These are phyloP conservation scores for Sphaerobolus stellatus DNA, from an alignment of 1,284 basidiomycete genomes.

Conservation along the genomic window DNA sequence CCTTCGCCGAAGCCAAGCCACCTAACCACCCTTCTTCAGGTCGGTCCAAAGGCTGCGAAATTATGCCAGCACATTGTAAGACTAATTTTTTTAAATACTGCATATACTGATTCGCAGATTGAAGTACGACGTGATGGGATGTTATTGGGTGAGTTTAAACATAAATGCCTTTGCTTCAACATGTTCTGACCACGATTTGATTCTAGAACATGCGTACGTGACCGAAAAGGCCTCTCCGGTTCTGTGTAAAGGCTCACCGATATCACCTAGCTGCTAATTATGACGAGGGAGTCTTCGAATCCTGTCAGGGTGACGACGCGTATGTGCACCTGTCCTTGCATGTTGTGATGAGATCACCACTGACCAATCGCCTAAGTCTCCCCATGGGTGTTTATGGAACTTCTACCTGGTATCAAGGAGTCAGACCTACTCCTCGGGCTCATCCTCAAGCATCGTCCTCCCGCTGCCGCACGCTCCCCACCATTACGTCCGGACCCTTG, in stretches of 20 bases:
- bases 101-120: slow-evolving; percentile 13
- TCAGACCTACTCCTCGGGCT: slow-evolving; percentile 48
- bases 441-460: slow-evolving; percentile 42
- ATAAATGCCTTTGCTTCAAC: neutral
- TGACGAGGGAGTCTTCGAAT: slow-evolving; percentile 46
- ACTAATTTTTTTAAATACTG: slow-evolving; percentile 2
- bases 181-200: neutral
- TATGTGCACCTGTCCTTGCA: slow-evolving; percentile 15
- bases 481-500: no score
- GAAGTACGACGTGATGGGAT: slow-evolving; percentile 45
- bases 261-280: slow-evolving; percentile 46
- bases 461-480: slow-evolving; percentile 44
- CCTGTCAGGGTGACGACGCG: slow-evolving; percentile 49
- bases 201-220: slow-evolving; percentile 38
- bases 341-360: neutral
- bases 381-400: slow-evolving; percentile 66
- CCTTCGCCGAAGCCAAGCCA: neutral
- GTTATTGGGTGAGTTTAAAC: slow-evolving; percentile 34
- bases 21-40: slow-evolving; percentile 1
- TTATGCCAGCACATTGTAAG: slow-evolving; percentile 48
- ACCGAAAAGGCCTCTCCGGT: neutral
- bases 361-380: slow-evolving; percentile 26
- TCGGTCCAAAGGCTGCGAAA: slow-evolving; percentile 50
- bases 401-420: slow-evolving; percentile 58
- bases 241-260: neutral